These are phyloP conservation scores for Paulownia fortunei DNA, from an alignment of 257 asterid genomes.

Conservation along the genomic window DNA sequence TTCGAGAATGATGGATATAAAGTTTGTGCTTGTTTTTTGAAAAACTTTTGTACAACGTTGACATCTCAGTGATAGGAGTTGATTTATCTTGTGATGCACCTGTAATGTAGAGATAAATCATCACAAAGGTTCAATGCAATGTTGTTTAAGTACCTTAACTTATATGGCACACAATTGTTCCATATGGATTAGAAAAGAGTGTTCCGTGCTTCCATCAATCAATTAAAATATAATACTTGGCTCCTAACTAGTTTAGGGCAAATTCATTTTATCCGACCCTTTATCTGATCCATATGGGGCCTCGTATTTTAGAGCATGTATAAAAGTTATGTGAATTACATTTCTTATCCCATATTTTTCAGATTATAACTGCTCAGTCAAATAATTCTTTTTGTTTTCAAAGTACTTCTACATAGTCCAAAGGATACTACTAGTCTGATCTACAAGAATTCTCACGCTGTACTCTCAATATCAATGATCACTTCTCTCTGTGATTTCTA, in stretches of 20 bases:
- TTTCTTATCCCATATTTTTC: background rate
- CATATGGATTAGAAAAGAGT: background rate
- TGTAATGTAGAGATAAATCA: background rate
- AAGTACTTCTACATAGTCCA: background rate
- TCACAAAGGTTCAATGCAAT: background rate
- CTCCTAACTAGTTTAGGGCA: background rate
- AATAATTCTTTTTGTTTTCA: background rate
- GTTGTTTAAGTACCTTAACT: background rate
- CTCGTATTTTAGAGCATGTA: background rate
- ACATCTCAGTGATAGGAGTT: background rate
- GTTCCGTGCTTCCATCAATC: background rate
- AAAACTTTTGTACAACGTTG: background rate
- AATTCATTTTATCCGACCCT: background rate
- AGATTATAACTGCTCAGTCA: background rate
- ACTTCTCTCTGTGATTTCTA: background rate
- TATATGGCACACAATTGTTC: background rate
- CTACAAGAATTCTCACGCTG: background rate
- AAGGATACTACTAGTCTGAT: background rate
- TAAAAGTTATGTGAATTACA: background rate
- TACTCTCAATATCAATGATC: background rate
- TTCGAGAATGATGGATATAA: background rate
- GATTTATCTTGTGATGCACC: background rate
- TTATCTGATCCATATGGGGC: background rate
- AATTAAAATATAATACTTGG: background rate
- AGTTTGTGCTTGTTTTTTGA: background rate